Evolutionary conservation across 1,284 basidiomycete species (phyloP), one percentile per base, ranked within the genome.

Genomic region (Irpex rosettiformis): DNA sequence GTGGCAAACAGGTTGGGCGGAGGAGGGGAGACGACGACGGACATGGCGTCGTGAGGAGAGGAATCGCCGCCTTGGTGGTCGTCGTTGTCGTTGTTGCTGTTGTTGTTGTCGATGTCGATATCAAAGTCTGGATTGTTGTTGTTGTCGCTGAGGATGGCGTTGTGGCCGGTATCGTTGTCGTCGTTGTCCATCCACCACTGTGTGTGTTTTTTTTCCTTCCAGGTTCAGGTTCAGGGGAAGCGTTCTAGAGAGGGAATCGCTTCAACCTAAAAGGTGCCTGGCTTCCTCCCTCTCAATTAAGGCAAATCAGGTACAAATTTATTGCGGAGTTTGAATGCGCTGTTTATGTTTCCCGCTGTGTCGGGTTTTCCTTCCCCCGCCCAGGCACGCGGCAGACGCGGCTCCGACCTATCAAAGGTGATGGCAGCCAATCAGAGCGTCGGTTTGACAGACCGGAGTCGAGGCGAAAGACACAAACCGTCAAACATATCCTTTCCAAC

Each of bases 211-310:
- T n/a, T n/a, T n/a, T n/a, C n/a, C n/a, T n/a, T n/a, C n/a, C n/a
- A n/a, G n/a, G n/a, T 25, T 62, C 61, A 18, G 43, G 43, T 45
- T 45, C 43, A 45, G 43, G 43, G 43, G 43, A 45, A 45, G 43
- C 43, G 43, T 45, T 18, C 56, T 59, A 64, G 61, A n/a, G 63
- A 61, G 62, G 65, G 64, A 37, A 61, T 45, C 45, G 54, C 40
- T 49, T 56, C 64, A 69, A 68, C 68, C 69, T 70, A 70, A 70
- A 69, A 70, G 69, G 69, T 71, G 69, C 69, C 69, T 71, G 68
- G 66, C 57, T 54, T 29, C 54, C 27, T 43, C 40, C 43, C 40
- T n/a, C 52, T 58, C 59, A 61, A 61, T 61, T 61, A 61, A 61
- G 59, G 48, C 52, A 47, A 58, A 54, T 61, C 59, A 61, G 59